A percentile compares a stretch with the other conserved stretches of the same genome.
phyloP scores from a whole-genome alignment of 1,139 yeast genomes.

The Wickerhamomyces sp. region DNA sequence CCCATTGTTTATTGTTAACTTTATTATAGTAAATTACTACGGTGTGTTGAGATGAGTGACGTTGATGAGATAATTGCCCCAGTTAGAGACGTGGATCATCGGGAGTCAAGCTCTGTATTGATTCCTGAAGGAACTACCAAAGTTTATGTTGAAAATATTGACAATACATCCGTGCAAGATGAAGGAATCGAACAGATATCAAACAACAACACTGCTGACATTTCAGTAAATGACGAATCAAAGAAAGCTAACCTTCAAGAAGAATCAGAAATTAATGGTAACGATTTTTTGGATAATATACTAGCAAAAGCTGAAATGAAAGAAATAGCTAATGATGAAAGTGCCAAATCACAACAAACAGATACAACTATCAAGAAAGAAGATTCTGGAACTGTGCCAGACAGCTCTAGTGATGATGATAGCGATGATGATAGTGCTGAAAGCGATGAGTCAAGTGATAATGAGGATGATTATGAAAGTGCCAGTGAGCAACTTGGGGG shows the following conservation, averaged over 20 bases:
- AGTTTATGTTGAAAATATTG: not conserved
- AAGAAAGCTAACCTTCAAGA: not conserved
- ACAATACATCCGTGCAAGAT: not conserved
- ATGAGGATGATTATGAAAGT: conserved; percentile 12
- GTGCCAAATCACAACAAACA: conserved; percentile 12
- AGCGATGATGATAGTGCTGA: conserved; percentile 13
- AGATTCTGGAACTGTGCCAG: not conserved
- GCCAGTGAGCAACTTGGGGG: conserved; percentile 17
- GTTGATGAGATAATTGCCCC: no score
- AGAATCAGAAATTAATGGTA: conserved; percentile 11
- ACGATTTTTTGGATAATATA: conserved; percentile 21
- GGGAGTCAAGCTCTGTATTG: no score
- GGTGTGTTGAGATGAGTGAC: no score
- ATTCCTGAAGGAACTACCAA: no score
- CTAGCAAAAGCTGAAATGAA: conserved; percentile 17
- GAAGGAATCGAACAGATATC: no score
- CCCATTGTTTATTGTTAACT: no score
- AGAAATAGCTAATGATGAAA: conserved; percentile 15
- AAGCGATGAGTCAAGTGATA: conserved; percentile 15
- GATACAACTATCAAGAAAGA: not conserved
- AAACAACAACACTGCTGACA: no score
- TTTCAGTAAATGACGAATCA: not conserved
- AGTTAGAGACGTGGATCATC: no score
- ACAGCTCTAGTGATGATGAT: conserved; percentile 11
- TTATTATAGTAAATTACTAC: no score